Percentiles rank a stretch among this genome's conserved stretches.
phyloP scores from a whole-genome alignment of 1,284 basidiomycete species.

The Prillingera fragicola region DNA sequence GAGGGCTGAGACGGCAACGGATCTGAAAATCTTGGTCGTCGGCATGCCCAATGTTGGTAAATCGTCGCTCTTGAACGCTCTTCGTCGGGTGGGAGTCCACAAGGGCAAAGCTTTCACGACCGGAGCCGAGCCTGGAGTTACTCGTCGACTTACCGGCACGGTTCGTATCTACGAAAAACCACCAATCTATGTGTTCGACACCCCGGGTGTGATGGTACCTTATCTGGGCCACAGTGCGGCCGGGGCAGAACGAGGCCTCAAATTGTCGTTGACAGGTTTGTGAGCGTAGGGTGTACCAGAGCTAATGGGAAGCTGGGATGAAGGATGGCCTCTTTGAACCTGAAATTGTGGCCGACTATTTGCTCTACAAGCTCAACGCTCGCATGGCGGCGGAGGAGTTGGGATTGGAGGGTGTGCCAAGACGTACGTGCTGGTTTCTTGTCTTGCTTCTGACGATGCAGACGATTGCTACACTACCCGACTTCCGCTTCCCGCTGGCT shows the following conservation, averaged over 20 bases:
- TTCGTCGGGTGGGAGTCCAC: conserved; percentile 80
- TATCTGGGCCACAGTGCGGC: conserved; percentile 79
- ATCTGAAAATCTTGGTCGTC: conserved; percentile 80
- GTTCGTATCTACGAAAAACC: conserved; percentile 73
- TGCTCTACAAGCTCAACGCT: conserved; percentile 80
- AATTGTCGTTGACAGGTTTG: conserved; percentile 84
- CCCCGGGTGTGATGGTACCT: conserved; percentile 94
- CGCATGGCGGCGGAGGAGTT: conserved; percentile 47
- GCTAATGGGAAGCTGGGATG: conserved; percentile 67
- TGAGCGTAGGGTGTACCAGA: neutral
- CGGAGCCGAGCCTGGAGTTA: conserved; percentile 82
- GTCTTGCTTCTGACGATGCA: conserved; percentile 55
- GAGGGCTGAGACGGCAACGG: conserved; percentile 42
- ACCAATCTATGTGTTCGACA: conserved; percentile 87
- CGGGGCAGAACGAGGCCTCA: conserved; percentile 85
- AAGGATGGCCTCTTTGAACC: conserved; percentile 87
- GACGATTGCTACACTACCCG: conserved; percentile 57
- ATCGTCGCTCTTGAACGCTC: conserved; percentile 83
- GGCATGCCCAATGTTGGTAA: conserved; percentile 99
- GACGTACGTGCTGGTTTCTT: conserved; percentile 14
- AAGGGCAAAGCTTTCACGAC: conserved; percentile 84
- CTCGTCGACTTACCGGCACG: conserved; percentile 73
- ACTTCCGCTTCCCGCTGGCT: conserved; percentile 52
- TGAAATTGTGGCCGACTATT: conserved; percentile 76
- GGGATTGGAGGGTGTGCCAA: conserved; percentile 7